Conservation (phyloP, 805 yeast species). For the Candida awuae region DNA sequence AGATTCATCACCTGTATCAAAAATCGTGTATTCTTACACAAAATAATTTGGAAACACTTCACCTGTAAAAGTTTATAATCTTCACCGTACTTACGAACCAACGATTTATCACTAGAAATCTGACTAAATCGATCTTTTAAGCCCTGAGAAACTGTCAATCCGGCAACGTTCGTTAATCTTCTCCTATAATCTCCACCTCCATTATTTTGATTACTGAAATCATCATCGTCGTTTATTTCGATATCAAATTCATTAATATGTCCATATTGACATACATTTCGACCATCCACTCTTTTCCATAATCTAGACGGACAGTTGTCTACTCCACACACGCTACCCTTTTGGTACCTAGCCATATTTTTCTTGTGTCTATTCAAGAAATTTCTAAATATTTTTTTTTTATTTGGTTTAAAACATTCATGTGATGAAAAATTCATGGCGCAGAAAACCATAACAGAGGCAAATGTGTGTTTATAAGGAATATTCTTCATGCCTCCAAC, state of each 20-base stretch:
- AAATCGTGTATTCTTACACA: slow-evolving; percentile 40
- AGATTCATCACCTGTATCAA: slow-evolving; percentile 28
- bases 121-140: slow-evolving; percentile 10
- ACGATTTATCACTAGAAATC: slow-evolving; percentile 10
- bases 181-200: slow-evolving; percentile 43
- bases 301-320: slow-evolving; percentile 79
- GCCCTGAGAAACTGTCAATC: slow-evolving; percentile 21
- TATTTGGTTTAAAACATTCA: too few relatives aligned
- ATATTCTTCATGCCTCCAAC: too few relatives aligned
- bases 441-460: too few relatives aligned
- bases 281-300: slow-evolving; percentile 70
- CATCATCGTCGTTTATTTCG: slow-evolving; percentile 80
- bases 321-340: slow-evolving; percentile 83
- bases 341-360: slow-evolving; percentile 26
- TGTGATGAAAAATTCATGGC: too few relatives aligned
- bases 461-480: too few relatives aligned
- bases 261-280: slow-evolving; percentile 79
- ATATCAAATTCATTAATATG: slow-evolving; percentile 78
- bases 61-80: slow-evolving; percentile 16
- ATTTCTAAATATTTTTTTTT: too few relatives aligned
- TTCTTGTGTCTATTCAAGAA: too few relatives aligned
- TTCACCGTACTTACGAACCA: slow-evolving; percentile 19
- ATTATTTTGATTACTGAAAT: slow-evolving; percentile 44
- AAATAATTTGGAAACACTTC: slow-evolving; percentile 28
- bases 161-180: slow-evolving; percentile 44